These are phyloP conservation scores for Bipolaris oryzae DNA, from an alignment of 2,329 filamentous ascomycete genomes.

Conservation along the genomic window DNA sequence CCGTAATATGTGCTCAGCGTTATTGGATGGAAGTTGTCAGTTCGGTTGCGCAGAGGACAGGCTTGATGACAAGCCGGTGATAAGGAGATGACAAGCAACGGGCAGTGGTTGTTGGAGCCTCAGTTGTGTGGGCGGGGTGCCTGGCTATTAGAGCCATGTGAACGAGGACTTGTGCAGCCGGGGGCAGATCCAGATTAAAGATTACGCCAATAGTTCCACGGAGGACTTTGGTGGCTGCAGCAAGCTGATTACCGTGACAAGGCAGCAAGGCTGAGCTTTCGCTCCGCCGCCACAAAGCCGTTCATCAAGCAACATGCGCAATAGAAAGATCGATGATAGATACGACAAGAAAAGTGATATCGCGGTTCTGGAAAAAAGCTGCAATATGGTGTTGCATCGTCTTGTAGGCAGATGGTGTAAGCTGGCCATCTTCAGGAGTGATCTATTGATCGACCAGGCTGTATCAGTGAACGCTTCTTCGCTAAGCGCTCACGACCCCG, in stretches of 20 bases:
- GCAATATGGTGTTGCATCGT: not conserved
- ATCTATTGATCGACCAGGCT: not conserved
- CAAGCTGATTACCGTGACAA: constrained; percentile 9
- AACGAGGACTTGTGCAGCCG: not conserved
- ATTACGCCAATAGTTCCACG: constrained; percentile 8
- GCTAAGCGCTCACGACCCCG: constrained; percentile 8
- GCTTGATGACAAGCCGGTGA: not conserved
- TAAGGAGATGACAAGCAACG: not conserved
- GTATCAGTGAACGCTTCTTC: constrained; percentile 3
- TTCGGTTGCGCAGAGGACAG: not conserved
- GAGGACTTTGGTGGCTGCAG: constrained; percentile 13
- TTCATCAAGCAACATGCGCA: not conserved
- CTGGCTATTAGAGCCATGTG: not conserved
- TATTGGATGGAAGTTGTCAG: not conserved
- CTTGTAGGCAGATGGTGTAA: not conserved
- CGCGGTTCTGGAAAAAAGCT: not conserved
- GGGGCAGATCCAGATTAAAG: not conserved
- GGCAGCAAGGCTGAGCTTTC: constrained; percentile 11
- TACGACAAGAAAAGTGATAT: not conserved
- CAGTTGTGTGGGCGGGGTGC: not conserved
- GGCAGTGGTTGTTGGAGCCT: not conserved
- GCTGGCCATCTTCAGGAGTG: not conserved
- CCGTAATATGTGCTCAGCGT: not conserved
- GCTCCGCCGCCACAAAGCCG: not conserved
- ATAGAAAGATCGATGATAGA: not conserved